Evolutionary conservation across 2,329 filamentous ascomycete species (phyloP).

Genomic region (Apiospora hydei): DNA sequence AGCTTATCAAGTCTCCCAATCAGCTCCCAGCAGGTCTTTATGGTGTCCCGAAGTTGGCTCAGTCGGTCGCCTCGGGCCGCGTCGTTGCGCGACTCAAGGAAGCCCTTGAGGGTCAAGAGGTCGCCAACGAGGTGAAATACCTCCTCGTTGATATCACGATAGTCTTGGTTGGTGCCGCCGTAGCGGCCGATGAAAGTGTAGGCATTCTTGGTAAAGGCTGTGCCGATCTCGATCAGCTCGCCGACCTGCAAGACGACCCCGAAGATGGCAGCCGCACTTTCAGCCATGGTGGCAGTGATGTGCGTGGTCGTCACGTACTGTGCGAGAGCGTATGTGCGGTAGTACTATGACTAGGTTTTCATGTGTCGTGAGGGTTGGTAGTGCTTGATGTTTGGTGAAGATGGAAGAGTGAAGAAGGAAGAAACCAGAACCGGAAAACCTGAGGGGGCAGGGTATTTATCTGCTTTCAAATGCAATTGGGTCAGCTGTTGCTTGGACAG

Average conservation of each 20-base stretch:
- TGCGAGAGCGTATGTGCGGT: neutral
- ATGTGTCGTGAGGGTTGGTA: neutral
- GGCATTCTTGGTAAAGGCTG: neutral
- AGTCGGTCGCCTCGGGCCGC: neutral
- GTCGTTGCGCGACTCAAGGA: neutral
- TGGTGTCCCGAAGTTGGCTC: neutral
- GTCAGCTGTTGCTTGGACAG: neutral
- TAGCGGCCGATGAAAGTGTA: neutral
- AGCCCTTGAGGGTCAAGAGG: neutral
- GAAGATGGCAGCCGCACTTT: too few species aligned
- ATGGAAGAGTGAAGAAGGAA: neutral
- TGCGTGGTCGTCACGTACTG: neutral
- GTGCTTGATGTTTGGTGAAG: neutral
- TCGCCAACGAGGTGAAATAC: neutral
- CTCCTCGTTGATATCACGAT: neutral
- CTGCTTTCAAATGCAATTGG: neutral
- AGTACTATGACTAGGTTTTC: neutral
- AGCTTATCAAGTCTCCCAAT: neutral
- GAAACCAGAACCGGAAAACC: neutral
- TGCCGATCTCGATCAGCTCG: neutral
- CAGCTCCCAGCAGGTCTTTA: neutral
- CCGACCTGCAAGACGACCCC: neutral
- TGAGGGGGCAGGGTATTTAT: neutral
- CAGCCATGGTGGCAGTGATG: neutral
- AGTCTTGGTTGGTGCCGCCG: neutral